A percentile compares a stretch with the other conserved stretches of the same genome.
These are phyloP conservation scores for Aspergillus melleus DNA, from an alignment of 2,329 filamentous ascomycete genomes.

Conservation along the genomic window DNA sequence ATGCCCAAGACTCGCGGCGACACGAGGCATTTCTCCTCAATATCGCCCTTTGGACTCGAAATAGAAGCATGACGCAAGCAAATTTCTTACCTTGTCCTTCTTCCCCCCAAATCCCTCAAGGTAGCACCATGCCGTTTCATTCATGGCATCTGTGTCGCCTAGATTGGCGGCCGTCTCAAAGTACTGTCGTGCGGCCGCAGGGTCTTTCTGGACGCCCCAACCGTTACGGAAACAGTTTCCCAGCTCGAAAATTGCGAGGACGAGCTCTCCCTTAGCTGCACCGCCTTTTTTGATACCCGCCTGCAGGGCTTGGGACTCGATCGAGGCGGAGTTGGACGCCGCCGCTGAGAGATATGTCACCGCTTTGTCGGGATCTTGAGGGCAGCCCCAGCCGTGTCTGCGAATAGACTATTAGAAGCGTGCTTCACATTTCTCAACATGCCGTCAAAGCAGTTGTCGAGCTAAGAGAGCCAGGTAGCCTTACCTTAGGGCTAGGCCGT, in stretches of 20 bases:
- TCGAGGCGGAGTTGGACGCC: constrained; percentile 81
- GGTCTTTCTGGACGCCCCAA: constrained; percentile 86
- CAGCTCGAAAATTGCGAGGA: constrained; percentile 94
- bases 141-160: constrained; percentile 96
- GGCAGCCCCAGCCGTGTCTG: constrained; percentile 91
- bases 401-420: not conserved
- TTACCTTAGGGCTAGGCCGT: constrained; percentile 84
- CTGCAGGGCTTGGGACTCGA: constrained; percentile 81
- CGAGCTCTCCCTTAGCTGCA: constrained; percentile 90
- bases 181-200: constrained; percentile 82
- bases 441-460: not conserved
- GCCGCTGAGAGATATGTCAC: constrained; percentile 84
- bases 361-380: constrained; percentile 68
- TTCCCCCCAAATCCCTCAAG: constrained; percentile 94
- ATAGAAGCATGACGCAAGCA: constrained; percentile 2
- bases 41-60: not conserved
- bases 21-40: not conserved
- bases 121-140: constrained; percentile 95
- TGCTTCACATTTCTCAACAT: not conserved
- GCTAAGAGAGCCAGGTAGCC: constrained; percentile 23
- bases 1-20: constrained; percentile 27
- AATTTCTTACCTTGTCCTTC: constrained; percentile 90
- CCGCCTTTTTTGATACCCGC: constrained; percentile 92
- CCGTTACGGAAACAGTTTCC: constrained; percentile 77
- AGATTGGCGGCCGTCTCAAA: constrained; percentile 97